These are phyloP conservation scores for Ophiorrhiza pumila DNA, from an alignment of 257 asterid species.

Conservation along the genomic window DNA sequence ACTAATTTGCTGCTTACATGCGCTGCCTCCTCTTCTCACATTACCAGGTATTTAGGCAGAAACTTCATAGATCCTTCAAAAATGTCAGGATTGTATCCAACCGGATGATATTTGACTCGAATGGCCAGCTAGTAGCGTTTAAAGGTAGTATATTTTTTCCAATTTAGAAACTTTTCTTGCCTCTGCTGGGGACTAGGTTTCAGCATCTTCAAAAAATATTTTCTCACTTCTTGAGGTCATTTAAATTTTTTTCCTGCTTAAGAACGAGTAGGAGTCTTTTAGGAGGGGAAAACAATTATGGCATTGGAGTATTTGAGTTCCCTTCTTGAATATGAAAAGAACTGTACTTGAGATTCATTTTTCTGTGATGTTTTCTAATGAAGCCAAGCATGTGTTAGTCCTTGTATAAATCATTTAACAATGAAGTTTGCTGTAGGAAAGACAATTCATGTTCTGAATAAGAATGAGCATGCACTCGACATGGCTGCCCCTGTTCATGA, in stretches of 20 bases:
- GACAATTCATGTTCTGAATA: constrained; percentile 86
- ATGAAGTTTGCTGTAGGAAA: constrained; percentile 49
- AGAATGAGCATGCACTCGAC: constrained; percentile 93
- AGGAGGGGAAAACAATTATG: neutral
- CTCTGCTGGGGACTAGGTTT: neutral
- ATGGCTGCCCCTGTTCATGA: constrained; percentile 84
- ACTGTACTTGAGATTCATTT: neutral
- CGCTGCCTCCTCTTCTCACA: constrained; percentile 21
- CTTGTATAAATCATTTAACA: neutral
- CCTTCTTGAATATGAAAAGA: neutral
- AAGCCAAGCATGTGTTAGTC: neutral
- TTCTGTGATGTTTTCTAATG: neutral
- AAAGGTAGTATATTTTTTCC: constrained; percentile 43
- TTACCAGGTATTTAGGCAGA: constrained; percentile 80
- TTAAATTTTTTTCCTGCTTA: neutral
- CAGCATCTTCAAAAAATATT: neutral
- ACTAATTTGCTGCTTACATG: constrained; percentile 23
- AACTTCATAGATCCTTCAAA: constrained; percentile 75
- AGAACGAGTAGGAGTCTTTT: neutral
- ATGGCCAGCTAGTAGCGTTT: constrained; percentile 63
- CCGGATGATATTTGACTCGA: constrained; percentile 77
- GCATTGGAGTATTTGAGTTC: neutral
- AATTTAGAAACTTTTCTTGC: neutral
- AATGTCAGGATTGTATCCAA: constrained; percentile 83
- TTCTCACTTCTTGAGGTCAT: neutral